Evolutionary conservation across 2,329 filamentous ascomycete genomes (phyloP).

Genomic region (Nemania sp.): DNA sequence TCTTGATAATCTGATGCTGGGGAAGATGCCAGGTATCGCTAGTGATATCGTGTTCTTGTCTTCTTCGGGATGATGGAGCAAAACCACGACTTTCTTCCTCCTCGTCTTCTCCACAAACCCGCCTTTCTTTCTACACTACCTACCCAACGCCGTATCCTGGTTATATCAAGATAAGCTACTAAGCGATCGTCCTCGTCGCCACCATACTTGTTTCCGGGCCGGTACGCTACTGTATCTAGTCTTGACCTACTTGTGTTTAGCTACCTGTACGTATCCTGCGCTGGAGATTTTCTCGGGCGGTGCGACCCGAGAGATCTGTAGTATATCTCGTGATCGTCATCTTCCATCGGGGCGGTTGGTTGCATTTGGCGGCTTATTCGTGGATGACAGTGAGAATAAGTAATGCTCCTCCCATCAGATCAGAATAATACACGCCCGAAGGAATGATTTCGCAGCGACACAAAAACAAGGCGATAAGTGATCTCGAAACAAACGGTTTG

Average conservation of each 20-base stretch:
- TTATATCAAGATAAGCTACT: not conserved
- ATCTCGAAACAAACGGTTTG: no score
- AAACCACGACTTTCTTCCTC: not conserved
- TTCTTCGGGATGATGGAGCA: not conserved
- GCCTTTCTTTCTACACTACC: not conserved
- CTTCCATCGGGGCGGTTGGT: slow-evolving; percentile 1
- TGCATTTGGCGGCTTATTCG: not conserved
- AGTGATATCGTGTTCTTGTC: not conserved
- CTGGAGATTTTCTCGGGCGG: slow-evolving; percentile 17
- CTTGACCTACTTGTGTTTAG: not conserved
- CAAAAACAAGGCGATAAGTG: slow-evolving; percentile 4
- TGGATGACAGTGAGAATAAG: not conserved
- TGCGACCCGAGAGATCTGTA: slow-evolving; percentile 19
- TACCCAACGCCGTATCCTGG: not conserved
- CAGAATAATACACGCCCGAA: slow-evolving; percentile 2
- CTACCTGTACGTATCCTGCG: not conserved
- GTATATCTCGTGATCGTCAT: slow-evolving; percentile 4
- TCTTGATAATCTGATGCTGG: no score
- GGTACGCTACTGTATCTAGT: not conserved
- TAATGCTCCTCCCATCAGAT: not conserved
- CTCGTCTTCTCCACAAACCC: not conserved
- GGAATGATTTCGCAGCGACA: slow-evolving; percentile 3
- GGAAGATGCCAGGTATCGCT: no score
- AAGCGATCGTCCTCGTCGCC: no score
- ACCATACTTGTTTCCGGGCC: not conserved